phyloP scores from a whole-genome alignment of 495 filamentous ascomycete species.

The Penicillium verhagenii region DNA sequence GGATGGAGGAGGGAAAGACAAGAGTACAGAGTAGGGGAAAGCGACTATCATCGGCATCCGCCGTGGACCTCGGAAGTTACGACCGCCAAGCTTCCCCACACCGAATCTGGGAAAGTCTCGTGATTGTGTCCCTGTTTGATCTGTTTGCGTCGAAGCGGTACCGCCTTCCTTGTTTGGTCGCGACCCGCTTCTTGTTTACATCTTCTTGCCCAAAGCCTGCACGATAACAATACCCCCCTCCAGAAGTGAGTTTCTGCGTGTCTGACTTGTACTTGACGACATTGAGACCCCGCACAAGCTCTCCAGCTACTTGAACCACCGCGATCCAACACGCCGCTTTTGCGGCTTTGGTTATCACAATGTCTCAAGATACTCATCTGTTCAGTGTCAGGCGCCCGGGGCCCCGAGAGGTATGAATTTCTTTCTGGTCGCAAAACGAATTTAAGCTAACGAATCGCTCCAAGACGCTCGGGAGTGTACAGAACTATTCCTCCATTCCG shows the following conservation, averaged over 20 bases:
- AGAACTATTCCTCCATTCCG: slow-evolving; percentile 76
- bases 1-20: slow-evolving; percentile 12
- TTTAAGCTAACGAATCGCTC: slow-evolving; percentile 16
- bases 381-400: slow-evolving; percentile 66
- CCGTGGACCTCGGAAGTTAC: slow-evolving; percentile 44
- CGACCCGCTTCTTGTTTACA: slow-evolving; percentile 30
- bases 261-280: slow-evolving; percentile 9
- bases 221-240: slow-evolving; percentile 19
- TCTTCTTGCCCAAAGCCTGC: slow-evolving; percentile 16
- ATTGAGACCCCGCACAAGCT: background rate
- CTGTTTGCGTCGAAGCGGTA: background rate
- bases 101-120: slow-evolving; percentile 28
- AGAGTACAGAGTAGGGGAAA: slow-evolving; percentile 12
- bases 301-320: background rate
- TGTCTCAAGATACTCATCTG: slow-evolving; percentile 74
- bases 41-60: slow-evolving; percentile 26
- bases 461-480: slow-evolving; percentile 77
- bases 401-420: slow-evolving; percentile 61
- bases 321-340: slow-evolving; percentile 23
- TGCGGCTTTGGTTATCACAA: slow-evolving; percentile 43
- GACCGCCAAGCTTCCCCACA: slow-evolving; percentile 40
- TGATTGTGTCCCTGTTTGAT: slow-evolving; percentile 28
- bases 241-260: slow-evolving; percentile 8
- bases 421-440: slow-evolving; percentile 11
- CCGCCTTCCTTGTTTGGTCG: slow-evolving; percentile 1